Conservation (phyloP, 2,329 filamentous ascomycete genomes). For the Penicillium olsonii region DNA sequence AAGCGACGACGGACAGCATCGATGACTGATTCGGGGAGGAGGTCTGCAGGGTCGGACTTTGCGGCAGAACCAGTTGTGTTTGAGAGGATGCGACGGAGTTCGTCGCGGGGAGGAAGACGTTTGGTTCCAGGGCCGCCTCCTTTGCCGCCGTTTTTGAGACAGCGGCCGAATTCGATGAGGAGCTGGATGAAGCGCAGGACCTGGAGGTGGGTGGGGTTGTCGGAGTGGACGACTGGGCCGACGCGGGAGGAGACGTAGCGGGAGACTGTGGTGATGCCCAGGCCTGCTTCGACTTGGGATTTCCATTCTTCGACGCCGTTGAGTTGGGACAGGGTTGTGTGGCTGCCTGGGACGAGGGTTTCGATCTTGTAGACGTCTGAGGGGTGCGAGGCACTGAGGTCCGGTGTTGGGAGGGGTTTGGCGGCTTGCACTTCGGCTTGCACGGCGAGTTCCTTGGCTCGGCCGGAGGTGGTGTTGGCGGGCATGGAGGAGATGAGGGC, state of each 20-base stretch:
- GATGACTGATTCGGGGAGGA: slow-evolving; percentile 41
- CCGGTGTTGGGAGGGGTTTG: slow-evolving; percentile 48
- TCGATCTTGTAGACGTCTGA: slow-evolving; percentile 49
- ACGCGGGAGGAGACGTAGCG: slow-evolving; percentile 49
- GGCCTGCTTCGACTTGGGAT: slow-evolving; percentile 36
- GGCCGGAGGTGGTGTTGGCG: slow-evolving; percentile 31
- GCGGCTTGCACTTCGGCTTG: slow-evolving; percentile 47
- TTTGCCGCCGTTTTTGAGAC: slow-evolving; percentile 33
- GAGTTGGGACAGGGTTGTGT: slow-evolving; percentile 44
- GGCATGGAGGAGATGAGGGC: slow-evolving; percentile 48
- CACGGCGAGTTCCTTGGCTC: slow-evolving; percentile 36
- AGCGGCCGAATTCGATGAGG: slow-evolving; percentile 45
- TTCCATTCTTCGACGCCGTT: slow-evolving; percentile 47
- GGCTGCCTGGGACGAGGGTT: slow-evolving; percentile 43
- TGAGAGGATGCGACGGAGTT: slow-evolving; percentile 41
- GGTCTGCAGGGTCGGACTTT: slow-evolving; percentile 18
- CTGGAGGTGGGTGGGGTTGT: slow-evolving; percentile 45
- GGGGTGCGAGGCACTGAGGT: slow-evolving; percentile 46
- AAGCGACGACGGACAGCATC: slow-evolving; percentile 45
- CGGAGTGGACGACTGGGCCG: slow-evolving; percentile 38
- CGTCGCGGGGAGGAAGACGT: slow-evolving; percentile 42
- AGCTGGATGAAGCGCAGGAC: slow-evolving; percentile 48
- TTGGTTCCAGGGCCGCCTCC: slow-evolving; percentile 38
- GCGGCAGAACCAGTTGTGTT: slow-evolving; percentile 22
- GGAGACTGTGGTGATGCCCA: slow-evolving; percentile 41